A percentile compares a stretch with the other conserved stretches of the same genome.
Evolutionary conservation across 2,329 filamentous ascomycete genomes (phyloP).

Genomic region (Apiospora hydei): DNA sequence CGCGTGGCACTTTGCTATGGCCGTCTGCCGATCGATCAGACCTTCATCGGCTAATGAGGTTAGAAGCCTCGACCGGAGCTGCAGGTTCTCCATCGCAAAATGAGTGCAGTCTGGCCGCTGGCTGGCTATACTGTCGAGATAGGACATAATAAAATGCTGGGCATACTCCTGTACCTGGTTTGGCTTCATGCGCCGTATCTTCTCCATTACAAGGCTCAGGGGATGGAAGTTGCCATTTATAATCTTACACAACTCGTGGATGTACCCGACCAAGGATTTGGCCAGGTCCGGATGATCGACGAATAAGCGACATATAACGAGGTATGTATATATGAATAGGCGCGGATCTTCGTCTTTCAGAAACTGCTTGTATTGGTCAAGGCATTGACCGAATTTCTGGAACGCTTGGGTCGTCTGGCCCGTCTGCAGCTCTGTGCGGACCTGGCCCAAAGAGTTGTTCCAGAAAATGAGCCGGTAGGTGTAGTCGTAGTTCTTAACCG

Average conservation of each 20-base stretch:
- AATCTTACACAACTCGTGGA: constrained; percentile 19
- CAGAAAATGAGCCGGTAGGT: constrained; percentile 20
- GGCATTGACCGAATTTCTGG: constrained; percentile 13
- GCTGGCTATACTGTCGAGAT: constrained; percentile 11
- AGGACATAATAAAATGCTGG: constrained; percentile 16
- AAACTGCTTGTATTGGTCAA: constrained; percentile 22
- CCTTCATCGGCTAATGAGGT: constrained; percentile 5
- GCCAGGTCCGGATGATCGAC: constrained; percentile 19
- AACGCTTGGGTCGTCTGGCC: constrained; percentile 17
- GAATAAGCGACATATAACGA: constrained; percentile 18
- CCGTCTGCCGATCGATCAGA: constrained; percentile 10
- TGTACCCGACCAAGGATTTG: constrained; percentile 14
- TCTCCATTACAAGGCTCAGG: constrained; percentile 19
- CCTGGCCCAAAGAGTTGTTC: constrained; percentile 2
- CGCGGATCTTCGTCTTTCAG: constrained; percentile 5
- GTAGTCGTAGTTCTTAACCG: constrained; percentile 14
- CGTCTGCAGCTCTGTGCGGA: background rate
- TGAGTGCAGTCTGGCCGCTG: constrained; percentile 1
- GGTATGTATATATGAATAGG: constrained; percentile 21
- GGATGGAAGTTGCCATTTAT: constrained; percentile 19
- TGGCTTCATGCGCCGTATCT: constrained; percentile 6
- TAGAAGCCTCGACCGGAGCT: constrained; percentile 18
- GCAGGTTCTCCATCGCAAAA: constrained; percentile 23
- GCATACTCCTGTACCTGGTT: constrained; percentile 9
- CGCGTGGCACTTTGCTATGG: constrained; percentile 9